Percentiles rank a stretch among this genome's conserved stretches.
Conservation (phyloP, 805 yeast genomes). For the Sporopachydermia lactativora region DNA sequence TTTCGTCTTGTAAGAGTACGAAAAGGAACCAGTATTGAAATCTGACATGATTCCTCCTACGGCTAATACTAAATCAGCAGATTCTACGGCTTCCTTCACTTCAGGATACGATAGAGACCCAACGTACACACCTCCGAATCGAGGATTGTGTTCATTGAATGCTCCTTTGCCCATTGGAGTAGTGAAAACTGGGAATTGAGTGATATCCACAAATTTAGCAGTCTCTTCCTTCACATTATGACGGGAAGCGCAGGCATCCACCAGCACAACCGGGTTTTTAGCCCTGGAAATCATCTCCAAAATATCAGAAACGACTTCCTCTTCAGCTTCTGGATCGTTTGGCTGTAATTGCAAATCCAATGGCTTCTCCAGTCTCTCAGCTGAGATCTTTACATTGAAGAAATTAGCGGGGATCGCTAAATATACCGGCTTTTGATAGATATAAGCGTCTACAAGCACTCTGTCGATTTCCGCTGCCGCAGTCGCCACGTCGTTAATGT, state of each 20-base stretch:
- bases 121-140: constrained; percentile 68
- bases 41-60: constrained; percentile 69
- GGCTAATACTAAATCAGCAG: constrained; percentile 54
- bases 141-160: constrained; percentile 48
- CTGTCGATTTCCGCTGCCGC: constrained; percentile 59
- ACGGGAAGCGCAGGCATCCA: constrained; percentile 71
- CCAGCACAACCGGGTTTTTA: constrained; percentile 51
- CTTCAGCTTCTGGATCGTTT: constrained; percentile 41
- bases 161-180: constrained; percentile 79
- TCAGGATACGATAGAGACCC: constrained; percentile 57
- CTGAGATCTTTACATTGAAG: constrained; percentile 48
- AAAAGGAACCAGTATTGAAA: constrained; percentile 73
- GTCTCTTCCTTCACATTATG: constrained; percentile 50
- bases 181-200: constrained; percentile 60
- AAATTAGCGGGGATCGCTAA: constrained; percentile 66
- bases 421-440: constrained; percentile 63
- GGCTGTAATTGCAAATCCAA: constrained; percentile 40
- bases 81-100: constrained; percentile 51
- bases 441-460: constrained; percentile 50
- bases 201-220: constrained; percentile 38
- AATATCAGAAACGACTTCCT: constrained; percentile 38
- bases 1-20: constrained; percentile 60
- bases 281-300: constrained; percentile 37
- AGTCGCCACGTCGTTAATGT: constrained; percentile 41
- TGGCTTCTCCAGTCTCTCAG: constrained; percentile 39